These are phyloP conservation scores for Paraleonurus japonicus DNA, from an alignment of 257 asterid genomes.

Conservation along the genomic window DNA sequence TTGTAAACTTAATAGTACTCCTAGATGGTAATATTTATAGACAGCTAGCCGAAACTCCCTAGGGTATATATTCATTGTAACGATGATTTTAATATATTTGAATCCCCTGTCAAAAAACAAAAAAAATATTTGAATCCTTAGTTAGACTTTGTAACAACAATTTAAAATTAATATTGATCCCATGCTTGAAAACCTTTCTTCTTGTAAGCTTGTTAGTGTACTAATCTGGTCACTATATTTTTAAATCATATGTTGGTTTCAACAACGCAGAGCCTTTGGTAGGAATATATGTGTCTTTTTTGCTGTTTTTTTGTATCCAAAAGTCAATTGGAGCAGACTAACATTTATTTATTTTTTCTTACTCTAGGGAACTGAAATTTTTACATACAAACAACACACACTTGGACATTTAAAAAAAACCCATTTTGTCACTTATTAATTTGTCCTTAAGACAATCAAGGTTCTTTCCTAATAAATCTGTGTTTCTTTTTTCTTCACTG, in stretches of 20 bases:
- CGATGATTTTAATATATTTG: background rate
- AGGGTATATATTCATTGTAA: background rate
- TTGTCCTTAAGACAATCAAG: constrained; percentile 43
- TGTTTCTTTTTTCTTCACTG: constrained; percentile 26
- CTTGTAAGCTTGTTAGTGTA: constrained; percentile 55
- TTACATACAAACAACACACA: constrained; percentile 22
- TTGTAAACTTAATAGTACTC: background rate
- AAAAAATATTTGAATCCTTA: constrained; percentile 17
- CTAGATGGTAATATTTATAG: background rate
- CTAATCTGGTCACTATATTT: constrained; percentile 16
- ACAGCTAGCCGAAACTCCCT: background rate
- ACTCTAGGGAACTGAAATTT: constrained; percentile 30
- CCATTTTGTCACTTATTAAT: constrained; percentile 34
- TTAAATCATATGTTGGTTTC: constrained; percentile 33
- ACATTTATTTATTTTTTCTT: background rate
- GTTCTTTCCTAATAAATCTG: constrained; percentile 13
- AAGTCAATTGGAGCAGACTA: constrained; percentile 34
- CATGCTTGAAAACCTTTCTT: constrained; percentile 39
- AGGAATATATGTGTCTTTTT: constrained; percentile 34
- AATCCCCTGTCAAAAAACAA: too few relatives aligned
- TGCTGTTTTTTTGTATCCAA: constrained; percentile 34
- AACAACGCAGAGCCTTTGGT: constrained; percentile 45
- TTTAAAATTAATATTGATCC: constrained; percentile 17
- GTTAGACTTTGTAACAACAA: constrained; percentile 32
- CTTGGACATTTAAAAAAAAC: background rate